Conservation (phyloP, 495 filamentous ascomycete genomes). For the Coniosporium apollinis region DNA sequence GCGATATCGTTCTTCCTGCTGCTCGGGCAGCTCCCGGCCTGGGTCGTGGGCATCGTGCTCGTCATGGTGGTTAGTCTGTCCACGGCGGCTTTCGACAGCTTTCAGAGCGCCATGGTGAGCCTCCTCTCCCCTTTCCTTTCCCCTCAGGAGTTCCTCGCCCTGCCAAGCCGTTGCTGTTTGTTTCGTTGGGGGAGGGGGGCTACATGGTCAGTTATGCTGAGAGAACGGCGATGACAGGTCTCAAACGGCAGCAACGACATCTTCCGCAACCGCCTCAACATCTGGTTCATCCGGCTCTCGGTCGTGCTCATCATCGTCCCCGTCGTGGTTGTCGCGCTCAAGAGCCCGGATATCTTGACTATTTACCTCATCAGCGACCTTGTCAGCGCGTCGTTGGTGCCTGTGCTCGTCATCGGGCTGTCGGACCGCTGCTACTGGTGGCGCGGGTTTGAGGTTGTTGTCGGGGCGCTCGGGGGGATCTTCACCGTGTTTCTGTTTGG, state of each 20-base stretch:
- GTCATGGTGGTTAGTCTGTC: constrained; percentile 58
- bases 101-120: constrained; percentile 67
- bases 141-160: no score
- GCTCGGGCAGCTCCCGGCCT: constrained; percentile 48
- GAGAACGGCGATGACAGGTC: no score
- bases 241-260: constrained; percentile 56
- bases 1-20: constrained; percentile 57
- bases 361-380: constrained; percentile 66
- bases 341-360: constrained; percentile 51
- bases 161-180: no score
- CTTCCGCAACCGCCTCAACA: constrained; percentile 56
- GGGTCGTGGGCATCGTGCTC: constrained; percentile 60
- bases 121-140: no score
- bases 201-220: no score
- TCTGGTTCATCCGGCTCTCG: constrained; percentile 46
- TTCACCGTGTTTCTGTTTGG: constrained; percentile 63
- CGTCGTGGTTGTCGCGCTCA: constrained; percentile 50
- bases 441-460: constrained; percentile 56
- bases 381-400: constrained; percentile 51
- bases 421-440: constrained; percentile 48
- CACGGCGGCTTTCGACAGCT: constrained; percentile 56
- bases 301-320: constrained; percentile 55
- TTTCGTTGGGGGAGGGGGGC: no score
- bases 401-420: constrained; percentile 49
- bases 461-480: constrained; percentile 54